phyloP scores from a whole-genome alignment of 495 filamentous ascomycete species.

The Lophiostoma macrostomum region DNA sequence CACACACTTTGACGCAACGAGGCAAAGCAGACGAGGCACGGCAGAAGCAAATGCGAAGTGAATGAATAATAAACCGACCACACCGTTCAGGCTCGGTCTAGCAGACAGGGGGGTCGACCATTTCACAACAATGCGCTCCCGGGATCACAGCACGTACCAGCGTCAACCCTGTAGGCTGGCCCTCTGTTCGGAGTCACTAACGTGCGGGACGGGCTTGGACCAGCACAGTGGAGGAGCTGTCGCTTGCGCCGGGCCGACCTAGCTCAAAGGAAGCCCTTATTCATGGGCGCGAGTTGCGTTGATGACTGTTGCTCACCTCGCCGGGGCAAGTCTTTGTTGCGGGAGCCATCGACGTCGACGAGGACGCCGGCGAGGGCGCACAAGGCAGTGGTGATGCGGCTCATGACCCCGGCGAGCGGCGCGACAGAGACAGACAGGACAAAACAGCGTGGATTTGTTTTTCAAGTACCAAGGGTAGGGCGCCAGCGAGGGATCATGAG shows the following conservation, averaged over 20 bases:
- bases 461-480: conserved; percentile 23
- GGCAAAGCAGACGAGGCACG: conserved; percentile 35
- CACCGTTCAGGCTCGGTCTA: conserved; percentile 25
- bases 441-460: conserved; percentile 17
- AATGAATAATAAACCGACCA: conserved; percentile 23
- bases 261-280: conserved; percentile 22
- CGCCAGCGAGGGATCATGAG: conserved; percentile 14
- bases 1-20: conserved; percentile 31
- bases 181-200: conserved; percentile 29
- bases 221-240: conserved; percentile 30
- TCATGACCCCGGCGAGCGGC: conserved; percentile 27
- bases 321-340: conserved; percentile 11
- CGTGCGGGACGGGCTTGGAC: conserved; percentile 33
- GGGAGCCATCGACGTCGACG: too few species aligned
- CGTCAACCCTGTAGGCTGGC: conserved; percentile 27
- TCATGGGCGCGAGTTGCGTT: neutral
- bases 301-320: conserved; percentile 3
- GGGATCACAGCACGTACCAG: conserved; percentile 25
- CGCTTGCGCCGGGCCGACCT: conserved; percentile 33
- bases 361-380: neutral
- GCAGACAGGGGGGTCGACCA: conserved; percentile 9
- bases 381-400: conserved; percentile 18
- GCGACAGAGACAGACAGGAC: conserved; percentile 11
- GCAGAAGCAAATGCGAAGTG: conserved; percentile 31
- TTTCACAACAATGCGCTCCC: conserved; percentile 31